Conservation (phyloP, 495 filamentous ascomycete species). For the Tuber melanosporum region DNA sequence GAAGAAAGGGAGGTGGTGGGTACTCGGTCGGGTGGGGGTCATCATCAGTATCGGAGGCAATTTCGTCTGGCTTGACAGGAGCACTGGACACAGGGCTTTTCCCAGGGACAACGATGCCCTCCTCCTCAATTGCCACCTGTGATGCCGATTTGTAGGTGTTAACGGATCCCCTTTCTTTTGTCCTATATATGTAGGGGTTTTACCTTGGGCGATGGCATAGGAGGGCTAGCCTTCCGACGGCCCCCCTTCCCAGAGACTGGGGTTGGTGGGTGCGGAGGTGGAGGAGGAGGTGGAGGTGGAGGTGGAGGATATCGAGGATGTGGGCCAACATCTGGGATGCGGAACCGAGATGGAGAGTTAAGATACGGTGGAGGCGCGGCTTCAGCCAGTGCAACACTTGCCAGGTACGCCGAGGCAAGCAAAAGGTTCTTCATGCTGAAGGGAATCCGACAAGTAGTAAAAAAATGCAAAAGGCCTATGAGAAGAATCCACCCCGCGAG, state of each 20-base stretch:
- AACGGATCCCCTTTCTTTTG: not conserved
- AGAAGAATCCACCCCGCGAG: not conserved
- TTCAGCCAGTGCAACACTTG: not conserved
- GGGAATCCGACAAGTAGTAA: not conserved
- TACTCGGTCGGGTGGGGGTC: not conserved
- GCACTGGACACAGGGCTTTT: not conserved
- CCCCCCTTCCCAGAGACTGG: not conserved
- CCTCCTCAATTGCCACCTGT: conserved; percentile 4
- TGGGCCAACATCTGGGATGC: not conserved
- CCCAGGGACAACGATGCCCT: conserved; percentile 5
- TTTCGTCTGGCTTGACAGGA: conserved; percentile 9
- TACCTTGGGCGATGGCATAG: not conserved
- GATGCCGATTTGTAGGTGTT: not conserved
- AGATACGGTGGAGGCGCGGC: not conserved
- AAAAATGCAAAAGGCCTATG: not conserved
- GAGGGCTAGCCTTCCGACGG: not conserved
- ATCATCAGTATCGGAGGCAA: not conserved
- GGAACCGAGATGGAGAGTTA: not conserved
- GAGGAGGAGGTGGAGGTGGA: not conserved
- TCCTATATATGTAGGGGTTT: not conserved
- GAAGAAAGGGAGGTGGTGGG: conserved; percentile 12
- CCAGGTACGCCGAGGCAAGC: not conserved
- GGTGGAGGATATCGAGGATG: not conserved
- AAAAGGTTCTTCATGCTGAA: not conserved
- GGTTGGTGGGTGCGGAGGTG: not conserved